Evolutionary conservation across 306 rosid species (phyloP), one percentile per base, ranked within the genome.

Genomic region (Cucurbita ficifolia): DNA sequence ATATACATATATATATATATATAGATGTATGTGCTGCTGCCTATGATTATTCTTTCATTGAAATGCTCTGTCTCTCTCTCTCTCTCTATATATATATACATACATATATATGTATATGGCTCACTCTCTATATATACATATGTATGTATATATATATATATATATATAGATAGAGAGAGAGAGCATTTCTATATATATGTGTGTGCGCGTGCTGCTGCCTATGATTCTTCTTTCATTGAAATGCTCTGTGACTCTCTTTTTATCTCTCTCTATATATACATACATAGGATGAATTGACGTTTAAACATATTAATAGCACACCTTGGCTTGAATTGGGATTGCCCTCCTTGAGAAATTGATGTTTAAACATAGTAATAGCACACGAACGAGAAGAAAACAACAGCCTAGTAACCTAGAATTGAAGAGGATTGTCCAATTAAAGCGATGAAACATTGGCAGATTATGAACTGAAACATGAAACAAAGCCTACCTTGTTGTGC

Each of bases 401-500:
- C 33, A 63, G 33, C 70, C 24, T 9, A 40, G 5, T 10, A 40
- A 64, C 52, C 54, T 19, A 42, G 54, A 65, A 65, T 11, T 11
- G 38, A 65, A 65, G 33, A 2, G 19, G 60, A 29, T 29, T 70
- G 16, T 70, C 55, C 4, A 50, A 13, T 70, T 22, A 12, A n/a
- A 18, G 4, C 4, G 10, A 39, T 21, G 51, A 40, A 39, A 5
- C 22, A n/a, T 10, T 39, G 17, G 35, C 33, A 64, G 51, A 64
- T n/a, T n/a, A 38, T 2, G 33, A n/a, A 39, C 75, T 7, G 6
- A 4, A 52, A 72, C 33, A 38, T 7, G 6, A 4, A 52, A 72
- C 33, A 38, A 73, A 56, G 10, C 46, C 76, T 76, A 93, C 99
- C 96, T 91, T 95, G 42, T 95, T 95, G 42, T 95, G 97, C 99